Conservation (phyloP, 169 alveolate genomes). For the Plasmodium knowlesi region DNA sequence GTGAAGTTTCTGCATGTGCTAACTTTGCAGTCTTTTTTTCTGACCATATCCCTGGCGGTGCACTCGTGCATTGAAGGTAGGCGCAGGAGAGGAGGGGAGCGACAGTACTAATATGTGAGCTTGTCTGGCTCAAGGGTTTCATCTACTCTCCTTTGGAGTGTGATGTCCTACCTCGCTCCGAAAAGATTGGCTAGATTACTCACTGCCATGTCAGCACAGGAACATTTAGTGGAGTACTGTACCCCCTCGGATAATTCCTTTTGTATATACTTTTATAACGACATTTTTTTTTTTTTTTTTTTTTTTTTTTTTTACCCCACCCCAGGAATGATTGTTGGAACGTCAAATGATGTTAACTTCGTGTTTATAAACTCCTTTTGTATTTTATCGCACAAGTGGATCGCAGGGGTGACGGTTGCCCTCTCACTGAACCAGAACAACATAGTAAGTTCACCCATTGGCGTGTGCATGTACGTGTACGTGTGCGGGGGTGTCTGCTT, state of each 20-base stretch:
- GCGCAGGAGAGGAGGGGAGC: not conserved
- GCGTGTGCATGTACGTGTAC: not conserved
- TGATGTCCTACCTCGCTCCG: not conserved
- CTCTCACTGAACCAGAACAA: conserved; percentile 41
- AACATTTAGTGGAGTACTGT: not conserved
- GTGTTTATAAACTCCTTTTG: conserved; percentile 62
- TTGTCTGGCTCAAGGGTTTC: too few relatives aligned
- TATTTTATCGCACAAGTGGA: conserved; percentile 60
- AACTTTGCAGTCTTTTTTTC: conserved; percentile 49
- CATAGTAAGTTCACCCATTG: not conserved
- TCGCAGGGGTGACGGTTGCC: conserved; percentile 65
- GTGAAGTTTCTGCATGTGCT: conserved; percentile 25
- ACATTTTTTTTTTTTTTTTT: not conserved
- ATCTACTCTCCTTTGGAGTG: too few relatives aligned
- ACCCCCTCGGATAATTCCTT: not conserved
- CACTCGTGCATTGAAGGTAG: conserved; percentile 73
- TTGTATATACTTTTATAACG: not conserved
- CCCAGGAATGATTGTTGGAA: conserved; percentile 69
- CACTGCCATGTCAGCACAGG: not conserved
- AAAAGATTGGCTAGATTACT: not conserved
- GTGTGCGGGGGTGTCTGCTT: not conserved
- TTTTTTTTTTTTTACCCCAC: not conserved
- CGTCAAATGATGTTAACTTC: conserved; percentile 23
- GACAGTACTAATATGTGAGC: not conserved
- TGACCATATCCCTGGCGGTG: conserved; percentile 59